Evolutionary conservation across 2,329 filamentous ascomycete species (phyloP).

Genomic region (Metarhizium rileyi): DNA sequence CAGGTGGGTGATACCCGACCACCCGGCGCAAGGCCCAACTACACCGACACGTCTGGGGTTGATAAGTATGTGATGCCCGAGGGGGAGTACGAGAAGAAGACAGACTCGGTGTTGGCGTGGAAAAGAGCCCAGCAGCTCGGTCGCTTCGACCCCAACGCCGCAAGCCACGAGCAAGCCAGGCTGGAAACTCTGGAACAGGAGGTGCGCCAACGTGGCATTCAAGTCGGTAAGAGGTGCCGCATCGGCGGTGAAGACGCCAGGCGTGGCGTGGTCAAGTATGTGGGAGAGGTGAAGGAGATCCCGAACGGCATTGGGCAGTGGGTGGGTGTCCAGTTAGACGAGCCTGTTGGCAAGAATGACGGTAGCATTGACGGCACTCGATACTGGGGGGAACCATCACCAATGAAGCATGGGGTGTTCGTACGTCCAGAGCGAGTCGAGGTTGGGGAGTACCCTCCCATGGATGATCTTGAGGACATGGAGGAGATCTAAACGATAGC

Average conservation of each 20-base stretch:
- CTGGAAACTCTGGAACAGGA: constrained; percentile 59
- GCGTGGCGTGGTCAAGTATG: constrained; percentile 60
- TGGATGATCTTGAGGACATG: constrained; percentile 69
- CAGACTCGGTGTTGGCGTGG: constrained; percentile 87
- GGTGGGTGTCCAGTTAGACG: constrained; percentile 68
- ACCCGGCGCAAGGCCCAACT: constrained; percentile 64
- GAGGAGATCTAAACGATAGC: constrained; percentile 51
- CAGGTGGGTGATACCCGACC: constrained; percentile 77
- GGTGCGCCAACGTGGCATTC: constrained; percentile 58
- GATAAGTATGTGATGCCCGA: constrained; percentile 86
- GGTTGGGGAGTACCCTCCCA: constrained; percentile 59
- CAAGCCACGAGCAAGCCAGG: constrained; percentile 63
- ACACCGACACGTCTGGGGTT: constrained; percentile 69
- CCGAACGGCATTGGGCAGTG: constrained; percentile 54
- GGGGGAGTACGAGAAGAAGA: constrained; percentile 74
- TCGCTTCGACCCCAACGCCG: constrained; percentile 82
- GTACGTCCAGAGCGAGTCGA: constrained; percentile 71
- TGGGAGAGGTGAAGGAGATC: constrained; percentile 68
- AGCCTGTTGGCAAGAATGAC: constrained; percentile 76
- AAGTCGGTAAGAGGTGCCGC: constrained; percentile 52
- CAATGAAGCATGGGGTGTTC: constrained; percentile 65
- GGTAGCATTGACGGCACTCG: constrained; percentile 57
- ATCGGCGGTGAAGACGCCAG: constrained; percentile 58
- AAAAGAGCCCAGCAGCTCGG: constrained; percentile 94
- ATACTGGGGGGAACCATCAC: constrained; percentile 59